These are phyloP conservation scores for Aulographum hederae DNA, from an alignment of 2,329 filamentous ascomycete genomes.

Conservation along the genomic window DNA sequence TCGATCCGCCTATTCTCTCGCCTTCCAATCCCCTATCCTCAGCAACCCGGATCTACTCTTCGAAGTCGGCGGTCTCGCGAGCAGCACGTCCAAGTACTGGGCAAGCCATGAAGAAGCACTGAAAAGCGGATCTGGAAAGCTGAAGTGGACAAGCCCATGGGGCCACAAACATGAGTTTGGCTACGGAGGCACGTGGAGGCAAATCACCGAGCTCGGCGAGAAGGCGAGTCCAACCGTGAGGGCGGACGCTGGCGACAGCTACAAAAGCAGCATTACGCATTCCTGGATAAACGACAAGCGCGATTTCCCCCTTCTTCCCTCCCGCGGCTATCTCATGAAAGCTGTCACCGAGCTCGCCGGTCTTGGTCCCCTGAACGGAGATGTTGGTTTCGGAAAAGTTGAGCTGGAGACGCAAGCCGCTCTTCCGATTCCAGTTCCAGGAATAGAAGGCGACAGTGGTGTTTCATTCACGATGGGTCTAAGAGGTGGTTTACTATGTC, in stretches of 20 bases:
- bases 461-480: slow-evolving; percentile 70
- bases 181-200: slow-evolving; percentile 72
- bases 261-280: slow-evolving; percentile 76
- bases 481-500: slow-evolving; percentile 67
- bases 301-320: slow-evolving; percentile 72
- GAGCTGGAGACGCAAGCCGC: slow-evolving; percentile 69
- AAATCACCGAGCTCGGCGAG: slow-evolving; percentile 60
- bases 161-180: slow-evolving; percentile 56
- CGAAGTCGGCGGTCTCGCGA: slow-evolving; percentile 64
- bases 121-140: slow-evolving; percentile 56
- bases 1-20: slow-evolving; percentile 75
- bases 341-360: slow-evolving; percentile 72
- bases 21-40: slow-evolving; percentile 64
- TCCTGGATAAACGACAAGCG: slow-evolving; percentile 64
- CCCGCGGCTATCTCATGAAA: slow-evolving; percentile 63
- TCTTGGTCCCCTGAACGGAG: slow-evolving; percentile 63
- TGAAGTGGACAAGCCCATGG: slow-evolving; percentile 49
- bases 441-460: slow-evolving; percentile 50
- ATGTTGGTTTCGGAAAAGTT: slow-evolving; percentile 88
- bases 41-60: slow-evolving; percentile 69
- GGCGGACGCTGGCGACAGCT: slow-evolving; percentile 70
- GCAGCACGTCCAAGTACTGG: slow-evolving; percentile 77
- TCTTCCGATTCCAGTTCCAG: slow-evolving; percentile 53
- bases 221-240: slow-evolving; percentile 68
- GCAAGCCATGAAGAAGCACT: slow-evolving; percentile 84